Evolutionary conservation across 2,329 filamentous ascomycete genomes (phyloP).

Genomic region (Neofusicoccum umdonicola): DNA sequence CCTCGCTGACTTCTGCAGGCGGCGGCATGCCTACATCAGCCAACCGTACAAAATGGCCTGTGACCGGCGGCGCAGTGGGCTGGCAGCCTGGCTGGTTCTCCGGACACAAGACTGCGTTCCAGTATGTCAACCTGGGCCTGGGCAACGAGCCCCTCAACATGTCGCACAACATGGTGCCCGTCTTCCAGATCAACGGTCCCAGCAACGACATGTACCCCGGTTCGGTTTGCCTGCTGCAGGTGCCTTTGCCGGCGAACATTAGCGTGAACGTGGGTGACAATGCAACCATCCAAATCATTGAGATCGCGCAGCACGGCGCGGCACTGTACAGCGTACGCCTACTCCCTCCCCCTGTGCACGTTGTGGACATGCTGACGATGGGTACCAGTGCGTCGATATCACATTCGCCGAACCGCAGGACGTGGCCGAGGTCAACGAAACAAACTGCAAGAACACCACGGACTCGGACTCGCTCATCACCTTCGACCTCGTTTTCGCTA

Average conservation of each 20-base stretch:
- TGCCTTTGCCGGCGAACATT: constrained; percentile 73
- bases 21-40: constrained; percentile 74
- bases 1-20: constrained; percentile 52
- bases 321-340: constrained; percentile 70
- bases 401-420: constrained; percentile 81
- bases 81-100: constrained; percentile 96
- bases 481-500: constrained; percentile 72
- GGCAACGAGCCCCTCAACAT: constrained; percentile 81
- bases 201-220: constrained; percentile 82
- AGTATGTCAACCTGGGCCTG: constrained; percentile 90
- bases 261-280: constrained; percentile 77
- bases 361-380: neutral
- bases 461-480: constrained; percentile 54
- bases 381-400: constrained; percentile 89
- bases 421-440: constrained; percentile 69
- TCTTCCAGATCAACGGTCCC: constrained; percentile 81
- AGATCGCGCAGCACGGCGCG: constrained; percentile 79
- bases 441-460: constrained; percentile 87
- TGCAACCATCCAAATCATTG: constrained; percentile 86
- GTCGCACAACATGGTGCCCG: constrained; percentile 75
- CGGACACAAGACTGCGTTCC: constrained; percentile 75
- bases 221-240: constrained; percentile 83
- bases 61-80: constrained; percentile 79
- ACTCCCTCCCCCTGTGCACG: neutral
- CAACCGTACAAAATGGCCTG: constrained; percentile 92